Conservation (phyloP, 306 rosid species). For the Mucuna pruriens region DNA sequence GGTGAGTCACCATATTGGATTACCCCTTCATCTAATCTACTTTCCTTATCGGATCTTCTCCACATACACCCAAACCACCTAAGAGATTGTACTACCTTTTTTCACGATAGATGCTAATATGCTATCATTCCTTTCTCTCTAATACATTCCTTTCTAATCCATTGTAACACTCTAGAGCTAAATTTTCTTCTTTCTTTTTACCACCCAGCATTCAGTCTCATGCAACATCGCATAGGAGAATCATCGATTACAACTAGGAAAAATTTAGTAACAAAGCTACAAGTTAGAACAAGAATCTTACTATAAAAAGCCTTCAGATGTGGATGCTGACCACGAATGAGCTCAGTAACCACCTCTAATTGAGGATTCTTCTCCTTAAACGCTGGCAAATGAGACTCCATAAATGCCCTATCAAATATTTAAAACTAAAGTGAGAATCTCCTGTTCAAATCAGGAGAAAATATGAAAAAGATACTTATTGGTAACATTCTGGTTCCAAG, state of each 20-base stretch:
- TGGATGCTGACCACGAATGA: slow-evolving; percentile 95
- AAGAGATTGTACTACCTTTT: background rate
- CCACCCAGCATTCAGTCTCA: background rate
- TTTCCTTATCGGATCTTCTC: background rate
- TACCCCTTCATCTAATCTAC: too few species aligned
- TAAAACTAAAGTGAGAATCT: slow-evolving; percentile 18
- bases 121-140: background rate
- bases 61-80: background rate
- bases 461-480: background rate
- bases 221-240: background rate
- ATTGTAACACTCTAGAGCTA: background rate
- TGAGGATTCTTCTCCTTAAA: slow-evolving; percentile 85
- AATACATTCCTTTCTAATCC: background rate
- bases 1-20: background rate
- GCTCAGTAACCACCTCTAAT: slow-evolving; percentile 82
- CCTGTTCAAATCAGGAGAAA: slow-evolving; percentile 13
- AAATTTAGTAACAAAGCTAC: background rate
- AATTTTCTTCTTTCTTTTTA: background rate
- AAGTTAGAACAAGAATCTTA: slow-evolving; percentile 45
- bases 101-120: background rate
- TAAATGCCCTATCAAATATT: slow-evolving; percentile 68
- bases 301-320: slow-evolving; percentile 80
- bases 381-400: slow-evolving; percentile 75
- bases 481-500: background rate
- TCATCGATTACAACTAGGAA: background rate